These are phyloP conservation scores for Lactarius quietus DNA, from an alignment of 768 basidiomycete species.

Conservation along the genomic window DNA sequence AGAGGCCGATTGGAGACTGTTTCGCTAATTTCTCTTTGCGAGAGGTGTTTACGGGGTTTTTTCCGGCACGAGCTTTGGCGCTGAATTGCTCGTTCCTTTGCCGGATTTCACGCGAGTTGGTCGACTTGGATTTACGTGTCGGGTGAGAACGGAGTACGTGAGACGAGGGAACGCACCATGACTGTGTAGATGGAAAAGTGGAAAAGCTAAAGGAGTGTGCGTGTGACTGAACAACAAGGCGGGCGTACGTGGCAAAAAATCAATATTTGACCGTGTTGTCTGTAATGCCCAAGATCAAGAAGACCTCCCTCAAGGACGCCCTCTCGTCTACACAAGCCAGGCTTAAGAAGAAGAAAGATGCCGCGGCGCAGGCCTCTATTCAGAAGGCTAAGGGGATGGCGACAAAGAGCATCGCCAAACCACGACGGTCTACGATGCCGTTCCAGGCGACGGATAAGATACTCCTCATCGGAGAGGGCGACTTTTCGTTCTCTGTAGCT, in stretches of 20 bases:
- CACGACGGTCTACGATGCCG: slow-evolving; percentile 52
- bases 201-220: slow-evolving; percentile 8
- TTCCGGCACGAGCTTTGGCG: slow-evolving; percentile 65
- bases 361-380: slow-evolving; percentile 47
- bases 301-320: slow-evolving; percentile 55
- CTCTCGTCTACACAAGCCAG: slow-evolving; percentile 68
- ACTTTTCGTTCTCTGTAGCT: slow-evolving; percentile 88
- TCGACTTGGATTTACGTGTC: slow-evolving; percentile 2
- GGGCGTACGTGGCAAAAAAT: slow-evolving; percentile 9
- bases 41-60: slow-evolving; percentile 70
- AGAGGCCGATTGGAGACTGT: slow-evolving; percentile 68
- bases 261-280: slow-evolving; percentile 23
- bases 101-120: slow-evolving; percentile 79
- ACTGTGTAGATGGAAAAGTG: neutral
- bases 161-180: slow-evolving; percentile 9
- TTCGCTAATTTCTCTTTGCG: slow-evolving; percentile 68
- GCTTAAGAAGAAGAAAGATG: slow-evolving; percentile 56
- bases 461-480: slow-evolving; percentile 87
- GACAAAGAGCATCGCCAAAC: slow-evolving; percentile 42
- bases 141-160: neutral
- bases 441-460: slow-evolving; percentile 64
- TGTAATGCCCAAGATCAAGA: slow-evolving; percentile 34
- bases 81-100: slow-evolving; percentile 80
- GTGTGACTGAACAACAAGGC: slow-evolving; percentile 11
- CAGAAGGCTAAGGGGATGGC: slow-evolving; percentile 38